Base-by-base conservation (phyloP, 1,284 basidiomycete species). In the Schizopora paradoxa region DNA sequence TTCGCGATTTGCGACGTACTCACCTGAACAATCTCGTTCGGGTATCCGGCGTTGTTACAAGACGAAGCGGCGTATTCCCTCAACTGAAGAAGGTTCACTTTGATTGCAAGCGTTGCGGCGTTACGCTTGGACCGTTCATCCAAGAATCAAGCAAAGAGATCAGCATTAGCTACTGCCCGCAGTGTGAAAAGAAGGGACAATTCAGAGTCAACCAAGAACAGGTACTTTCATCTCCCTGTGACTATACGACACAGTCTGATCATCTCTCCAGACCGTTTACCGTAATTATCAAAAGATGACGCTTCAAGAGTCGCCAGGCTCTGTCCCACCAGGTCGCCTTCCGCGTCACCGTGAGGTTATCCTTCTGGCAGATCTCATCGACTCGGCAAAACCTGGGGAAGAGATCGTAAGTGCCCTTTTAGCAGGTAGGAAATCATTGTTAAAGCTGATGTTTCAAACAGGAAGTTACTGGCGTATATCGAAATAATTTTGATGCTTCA, bases 51-150 rank as follows among this genome's bases (percentile, higher is more conserved):
- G 96, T 99, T n/a, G 95, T 99, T 37, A 99, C 96, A 0, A 76
- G 96, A 45, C 79, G 96, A 38, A 92, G 83, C 7, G 95, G 96
- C 18, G 94, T 99, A 7, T 98, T 99, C 68, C 96, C 96, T 10
- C 96, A 99, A 66, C 73, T 99, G 54, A 99, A 99, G 69, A 97
- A 98, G 61, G 94, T 99, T 67, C 98, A 98, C 64, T 99, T 99
- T 59, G 92, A 99, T 66, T 99, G 96, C 65, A 74, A 74, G 43
- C 94, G 93, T 63, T 99, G 96, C 58, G 87, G 87, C 13, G 86
- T 86, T 18, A 82, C 91, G 8, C 74, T 99, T 5, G 96, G 96
- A 10, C 96, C 96, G 0, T 99, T 99, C 72, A 95, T 91, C 64
- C 96, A 99, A 69, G 96, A 99, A 66, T 88, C 91, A 2, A 88